Conservation (phyloP, 129 eudicot species). For the Mikania micrantha region DNA sequence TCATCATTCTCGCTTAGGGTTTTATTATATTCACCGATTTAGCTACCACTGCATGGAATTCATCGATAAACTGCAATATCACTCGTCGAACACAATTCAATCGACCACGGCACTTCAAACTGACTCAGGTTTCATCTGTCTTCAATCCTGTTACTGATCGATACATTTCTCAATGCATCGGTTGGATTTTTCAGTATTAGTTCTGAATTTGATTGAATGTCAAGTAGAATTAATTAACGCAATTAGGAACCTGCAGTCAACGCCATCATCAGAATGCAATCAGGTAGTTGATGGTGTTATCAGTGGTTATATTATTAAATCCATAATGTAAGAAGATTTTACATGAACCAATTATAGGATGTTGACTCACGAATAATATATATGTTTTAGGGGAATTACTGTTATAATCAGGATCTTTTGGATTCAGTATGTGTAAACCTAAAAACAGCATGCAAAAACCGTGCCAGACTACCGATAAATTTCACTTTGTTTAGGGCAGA, state of each 20-base stretch:
- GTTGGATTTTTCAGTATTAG: not conserved
- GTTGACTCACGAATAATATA: not conserved
- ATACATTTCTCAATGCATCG: not conserved
- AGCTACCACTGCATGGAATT: not conserved
- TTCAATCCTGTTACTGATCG: conserved; percentile 2
- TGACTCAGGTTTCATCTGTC: not conserved
- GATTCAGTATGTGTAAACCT: not conserved
- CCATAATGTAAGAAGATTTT: not conserved
- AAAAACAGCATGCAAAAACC: no score
- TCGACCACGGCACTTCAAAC: conserved; percentile 17
- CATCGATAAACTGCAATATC: not conserved
- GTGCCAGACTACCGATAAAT: no score
- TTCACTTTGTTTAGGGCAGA: no score
- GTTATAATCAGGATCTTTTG: not conserved
- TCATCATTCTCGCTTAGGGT: conserved; percentile 14
- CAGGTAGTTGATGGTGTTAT: not conserved
- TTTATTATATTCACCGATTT: conserved; percentile 1
- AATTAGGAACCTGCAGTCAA: conserved; percentile 17
- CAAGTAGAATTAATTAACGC: not conserved
- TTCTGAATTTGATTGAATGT: conserved; percentile 8
- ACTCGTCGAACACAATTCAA: conserved; percentile 17
- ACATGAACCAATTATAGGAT: not conserved
- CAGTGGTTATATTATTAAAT: not conserved
- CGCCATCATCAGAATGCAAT: not conserved
- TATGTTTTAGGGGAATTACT: not conserved